Conservation (phyloP, 192 early-diverging fungal genomes). For the Coemansia javaensis region DNA sequence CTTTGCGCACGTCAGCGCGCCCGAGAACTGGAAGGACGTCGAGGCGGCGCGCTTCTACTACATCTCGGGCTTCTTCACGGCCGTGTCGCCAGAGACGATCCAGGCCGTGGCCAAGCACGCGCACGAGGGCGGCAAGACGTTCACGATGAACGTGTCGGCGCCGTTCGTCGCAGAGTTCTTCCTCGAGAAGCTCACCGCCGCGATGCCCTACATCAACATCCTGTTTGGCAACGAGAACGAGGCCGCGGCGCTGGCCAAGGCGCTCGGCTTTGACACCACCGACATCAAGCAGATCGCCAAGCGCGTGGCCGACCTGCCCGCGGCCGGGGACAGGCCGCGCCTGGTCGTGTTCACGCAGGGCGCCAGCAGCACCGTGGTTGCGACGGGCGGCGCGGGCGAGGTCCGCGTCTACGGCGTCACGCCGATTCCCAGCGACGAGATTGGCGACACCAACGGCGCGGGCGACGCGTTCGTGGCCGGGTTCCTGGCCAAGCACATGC, state of each 20-base stretch:
- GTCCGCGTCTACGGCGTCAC: slow-evolving; percentile 59
- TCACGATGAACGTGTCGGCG: slow-evolving; percentile 92
- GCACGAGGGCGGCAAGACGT: slow-evolving; percentile 73
- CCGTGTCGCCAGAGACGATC: slow-evolving; percentile 82
- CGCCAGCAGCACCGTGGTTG: slow-evolving; percentile 50
- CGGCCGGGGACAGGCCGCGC: slow-evolving; percentile 70
- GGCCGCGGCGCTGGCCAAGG: slow-evolving; percentile 75
- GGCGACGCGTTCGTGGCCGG: slow-evolving; percentile 97
- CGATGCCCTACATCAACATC: slow-evolving; percentile 83
- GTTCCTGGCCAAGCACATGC: slow-evolving; percentile 80
- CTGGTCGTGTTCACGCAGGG: slow-evolving; percentile 89
- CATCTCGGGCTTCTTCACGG: slow-evolving; percentile 92
- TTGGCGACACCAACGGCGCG: slow-evolving; percentile 96
- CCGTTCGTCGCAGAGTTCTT: slow-evolving; percentile 95
- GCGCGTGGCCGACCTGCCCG: slow-evolving; percentile 78
- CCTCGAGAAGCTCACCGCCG: slow-evolving; percentile 69
- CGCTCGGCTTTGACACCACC: slow-evolving; percentile 60
- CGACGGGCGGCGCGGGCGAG: slow-evolving; percentile 58
- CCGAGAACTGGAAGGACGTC: slow-evolving; percentile 83
- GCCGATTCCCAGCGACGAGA: slow-evolving; percentile 59
- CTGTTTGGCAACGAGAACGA: slow-evolving; percentile 98
- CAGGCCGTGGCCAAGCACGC: slow-evolving; percentile 87
- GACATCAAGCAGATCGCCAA: slow-evolving; percentile 80
- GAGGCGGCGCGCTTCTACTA: slow-evolving; percentile 88
- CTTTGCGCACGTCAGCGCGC: slow-evolving; percentile 57